phyloP scores from a whole-genome alignment of 331 rosid species.

The Prunus yedoensis region DNA sequence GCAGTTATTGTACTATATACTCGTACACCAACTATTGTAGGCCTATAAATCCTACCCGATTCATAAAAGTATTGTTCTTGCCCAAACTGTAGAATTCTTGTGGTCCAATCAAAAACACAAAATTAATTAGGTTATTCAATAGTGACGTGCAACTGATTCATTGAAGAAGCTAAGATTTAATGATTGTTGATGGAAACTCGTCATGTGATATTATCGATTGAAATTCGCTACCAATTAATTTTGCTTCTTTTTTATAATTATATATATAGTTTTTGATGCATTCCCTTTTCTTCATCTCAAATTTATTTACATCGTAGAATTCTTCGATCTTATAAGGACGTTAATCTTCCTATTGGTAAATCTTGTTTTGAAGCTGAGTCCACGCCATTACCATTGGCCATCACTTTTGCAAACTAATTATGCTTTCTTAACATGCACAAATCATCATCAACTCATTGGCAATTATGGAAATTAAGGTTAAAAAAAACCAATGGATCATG shows the following conservation, averaged over 20 bases:
- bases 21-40: background rate
- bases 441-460: background rate
- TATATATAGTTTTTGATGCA: too few species aligned
- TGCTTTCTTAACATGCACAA: background rate
- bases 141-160: too few species aligned
- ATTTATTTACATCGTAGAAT: too few species aligned
- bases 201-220: too few species aligned
- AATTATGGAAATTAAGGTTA: background rate
- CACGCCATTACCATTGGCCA: background rate
- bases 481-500: background rate
- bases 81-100: background rate
- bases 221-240: too few species aligned
- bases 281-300: too few species aligned
- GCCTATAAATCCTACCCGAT: background rate
- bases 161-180: too few species aligned
- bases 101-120: too few species aligned
- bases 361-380: too few species aligned
- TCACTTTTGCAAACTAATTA: background rate
- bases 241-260: too few species aligned
- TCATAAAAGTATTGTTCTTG: background rate
- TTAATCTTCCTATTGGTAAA: background rate
- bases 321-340: background rate
- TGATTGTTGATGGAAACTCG: too few species aligned
- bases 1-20: background rate
- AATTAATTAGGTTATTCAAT: too few species aligned